Evolutionary conservation across 179 eudicot genomes (phyloP).

Genomic region (Beta lomatogona): DNA sequence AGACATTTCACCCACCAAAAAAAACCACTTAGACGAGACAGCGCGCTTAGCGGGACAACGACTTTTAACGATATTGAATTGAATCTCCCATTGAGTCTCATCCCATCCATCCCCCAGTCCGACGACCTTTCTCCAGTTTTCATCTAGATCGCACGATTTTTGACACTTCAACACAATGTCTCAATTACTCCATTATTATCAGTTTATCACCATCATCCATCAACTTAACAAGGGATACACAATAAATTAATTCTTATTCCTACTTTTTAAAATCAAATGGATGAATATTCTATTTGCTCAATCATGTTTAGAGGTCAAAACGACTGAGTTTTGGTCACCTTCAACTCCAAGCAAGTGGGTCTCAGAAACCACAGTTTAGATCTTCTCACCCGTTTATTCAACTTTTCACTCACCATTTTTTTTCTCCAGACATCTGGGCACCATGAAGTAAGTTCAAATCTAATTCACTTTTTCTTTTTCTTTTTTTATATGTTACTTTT

Average conservation of each 20-base stretch:
- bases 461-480: neutral
- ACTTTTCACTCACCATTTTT: neutral
- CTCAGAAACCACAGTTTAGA: neutral
- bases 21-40: too few species aligned
- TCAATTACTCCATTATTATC: neutral
- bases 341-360: neutral
- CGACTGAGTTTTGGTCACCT: conserved; percentile 14
- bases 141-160: neutral
- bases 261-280: neutral
- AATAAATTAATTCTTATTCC: neutral
- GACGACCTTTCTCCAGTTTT: conserved; percentile 13
- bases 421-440: conserved; percentile 12
- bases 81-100: too few species aligned
- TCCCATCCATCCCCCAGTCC: neutral
- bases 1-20: neutral
- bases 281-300: neutral
- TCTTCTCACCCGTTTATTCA: neutral
- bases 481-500: neutral
- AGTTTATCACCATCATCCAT: neutral
- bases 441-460: conserved; percentile 35
- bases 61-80: neutral
- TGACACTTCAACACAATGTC: neutral
- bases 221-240: neutral
- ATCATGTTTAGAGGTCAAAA: conserved; percentile 2
- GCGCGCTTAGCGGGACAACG: conserved; percentile 17